phyloP scores from a whole-genome alignment of 768 basidiomycete genomes.

The Neoboletus brunneissimus region DNA sequence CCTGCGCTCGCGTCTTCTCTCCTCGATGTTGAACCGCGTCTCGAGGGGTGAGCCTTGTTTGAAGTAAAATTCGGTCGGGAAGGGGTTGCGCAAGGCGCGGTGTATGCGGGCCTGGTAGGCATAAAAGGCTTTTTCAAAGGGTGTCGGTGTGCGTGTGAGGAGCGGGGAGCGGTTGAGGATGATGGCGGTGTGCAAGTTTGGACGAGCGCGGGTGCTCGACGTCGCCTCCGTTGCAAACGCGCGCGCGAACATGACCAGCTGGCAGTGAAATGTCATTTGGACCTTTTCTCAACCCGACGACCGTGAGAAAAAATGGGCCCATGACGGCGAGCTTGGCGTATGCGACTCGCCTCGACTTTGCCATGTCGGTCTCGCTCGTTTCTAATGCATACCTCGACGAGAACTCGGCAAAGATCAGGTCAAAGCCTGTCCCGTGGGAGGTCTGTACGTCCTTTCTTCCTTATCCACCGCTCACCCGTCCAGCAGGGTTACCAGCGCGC shows the following conservation, averaged over 20 bases:
- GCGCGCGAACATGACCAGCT: conserved; percentile 22
- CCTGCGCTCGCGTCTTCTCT: no score
- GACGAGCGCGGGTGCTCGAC: conserved; percentile 16
- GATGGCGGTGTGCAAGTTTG: conserved; percentile 57
- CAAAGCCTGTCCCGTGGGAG: conserved; percentile 96
- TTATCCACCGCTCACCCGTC: conserved; percentile 9
- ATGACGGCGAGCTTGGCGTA: neutral
- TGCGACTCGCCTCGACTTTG: neutral
- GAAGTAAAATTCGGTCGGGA: no score
- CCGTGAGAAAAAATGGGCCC: conserved; percentile 35
- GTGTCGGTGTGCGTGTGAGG: conserved; percentile 65
- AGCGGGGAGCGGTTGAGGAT: conserved; percentile 73
- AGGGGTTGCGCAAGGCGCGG: conserved; percentile 55
- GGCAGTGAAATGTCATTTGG: no score
- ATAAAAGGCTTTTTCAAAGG: conserved; percentile 79
- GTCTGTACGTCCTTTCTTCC: conserved; percentile 38
- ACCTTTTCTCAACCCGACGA: conserved; percentile 6
- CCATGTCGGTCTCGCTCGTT: conserved; percentile 75
- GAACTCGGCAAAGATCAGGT: conserved; percentile 79
- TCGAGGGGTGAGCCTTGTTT: no score
- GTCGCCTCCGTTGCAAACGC: conserved; percentile 43
- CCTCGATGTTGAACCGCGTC: no score
- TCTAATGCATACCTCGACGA: conserved; percentile 86
- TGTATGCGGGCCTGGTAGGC: conserved; percentile 80
- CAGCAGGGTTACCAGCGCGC: conserved; percentile 91